phyloP scores from a whole-genome alignment of 768 basidiomycete genomes.

The Trametes elegans region DNA sequence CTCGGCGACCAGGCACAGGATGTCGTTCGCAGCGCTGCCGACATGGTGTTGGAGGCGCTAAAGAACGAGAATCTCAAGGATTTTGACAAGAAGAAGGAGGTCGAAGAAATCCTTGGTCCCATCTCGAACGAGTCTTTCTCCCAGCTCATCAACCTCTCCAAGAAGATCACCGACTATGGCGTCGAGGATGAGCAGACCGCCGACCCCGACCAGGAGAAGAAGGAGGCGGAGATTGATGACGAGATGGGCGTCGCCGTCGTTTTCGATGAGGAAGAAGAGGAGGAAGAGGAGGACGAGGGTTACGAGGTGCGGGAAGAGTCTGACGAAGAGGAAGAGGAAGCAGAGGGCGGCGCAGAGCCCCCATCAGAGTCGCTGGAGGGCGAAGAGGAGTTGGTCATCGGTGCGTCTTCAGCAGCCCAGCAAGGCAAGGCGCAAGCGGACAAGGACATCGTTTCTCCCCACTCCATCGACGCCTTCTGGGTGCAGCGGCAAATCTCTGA shows the following conservation, averaged over 20 bases:
- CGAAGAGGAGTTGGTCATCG: slow-evolving; percentile 76
- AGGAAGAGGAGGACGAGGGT: slow-evolving; percentile 86
- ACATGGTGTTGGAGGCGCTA: slow-evolving; percentile 81
- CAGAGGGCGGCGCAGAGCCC: slow-evolving; percentile 45
- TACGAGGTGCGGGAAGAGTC: slow-evolving; percentile 84
- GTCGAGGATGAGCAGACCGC: slow-evolving; percentile 79
- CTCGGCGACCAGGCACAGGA: slow-evolving; percentile 97
- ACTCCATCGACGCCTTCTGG: slow-evolving; percentile 97
- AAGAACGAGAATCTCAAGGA: slow-evolving; percentile 90
- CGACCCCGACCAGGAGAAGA: slow-evolving; percentile 77
- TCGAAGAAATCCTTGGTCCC: slow-evolving; percentile 73
- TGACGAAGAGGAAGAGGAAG: slow-evolving; percentile 71
- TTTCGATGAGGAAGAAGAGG: slow-evolving; percentile 96
- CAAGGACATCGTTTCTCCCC: slow-evolving; percentile 82
- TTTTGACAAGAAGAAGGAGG: slow-evolving; percentile 95
- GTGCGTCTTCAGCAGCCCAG: slow-evolving; percentile 48
- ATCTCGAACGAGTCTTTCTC: slow-evolving; percentile 75
- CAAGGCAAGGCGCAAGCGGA: slow-evolving; percentile 54
- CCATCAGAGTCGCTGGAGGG: slow-evolving; percentile 46
- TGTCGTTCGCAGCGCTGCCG: slow-evolving; percentile 93
- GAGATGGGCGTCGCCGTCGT: slow-evolving; percentile 97
- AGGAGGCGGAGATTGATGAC: slow-evolving; percentile 90
- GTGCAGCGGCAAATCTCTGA: slow-evolving; percentile 92
- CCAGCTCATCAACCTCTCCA: slow-evolving; percentile 78
- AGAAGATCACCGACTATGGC: slow-evolving; percentile 96